Evolutionary conservation across 2,329 filamentous ascomycete species (phyloP).

Genomic region (Cladophialophora exuberans): DNA sequence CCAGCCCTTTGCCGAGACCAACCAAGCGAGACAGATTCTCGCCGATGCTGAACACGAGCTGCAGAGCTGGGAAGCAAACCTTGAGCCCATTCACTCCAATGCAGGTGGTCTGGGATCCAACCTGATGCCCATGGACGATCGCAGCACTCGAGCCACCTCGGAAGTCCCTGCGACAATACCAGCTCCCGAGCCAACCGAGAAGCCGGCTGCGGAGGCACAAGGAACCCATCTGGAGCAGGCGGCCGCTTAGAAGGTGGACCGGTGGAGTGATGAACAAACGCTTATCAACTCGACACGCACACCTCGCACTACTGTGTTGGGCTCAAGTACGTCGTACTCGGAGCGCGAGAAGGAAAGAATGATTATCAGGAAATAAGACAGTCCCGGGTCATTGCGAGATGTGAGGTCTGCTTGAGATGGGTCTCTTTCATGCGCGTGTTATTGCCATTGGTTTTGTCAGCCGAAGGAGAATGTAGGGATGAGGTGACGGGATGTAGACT

Average conservation of each 20-base stretch:
- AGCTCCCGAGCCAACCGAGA: slow-evolving; percentile 7
- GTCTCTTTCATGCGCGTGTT: background rate
- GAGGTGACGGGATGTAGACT: slow-evolving; percentile 1
- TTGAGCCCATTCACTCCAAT: slow-evolving; percentile 58
- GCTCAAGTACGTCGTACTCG: slow-evolving; percentile 1
- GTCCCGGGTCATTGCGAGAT: background rate
- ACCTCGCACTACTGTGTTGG: background rate
- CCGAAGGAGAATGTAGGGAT: background rate
- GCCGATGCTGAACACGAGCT: slow-evolving; percentile 92
- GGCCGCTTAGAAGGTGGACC: slow-evolving; percentile 30
- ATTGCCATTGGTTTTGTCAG: too few species aligned
- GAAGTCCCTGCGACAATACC: slow-evolving; percentile 17
- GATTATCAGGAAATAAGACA: slow-evolving; percentile 6
- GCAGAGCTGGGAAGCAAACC: slow-evolving; percentile 67
- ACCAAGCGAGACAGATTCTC: slow-evolving; percentile 78
- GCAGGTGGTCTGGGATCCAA: slow-evolving; percentile 52
- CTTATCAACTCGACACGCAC: background rate
- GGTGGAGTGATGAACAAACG: slow-evolving; percentile 19
- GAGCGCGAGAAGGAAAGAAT: slow-evolving; percentile 9
- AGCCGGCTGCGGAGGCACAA: slow-evolving; percentile 23
- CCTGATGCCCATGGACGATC: slow-evolving; percentile 39
- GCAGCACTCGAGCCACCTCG: slow-evolving; percentile 25
- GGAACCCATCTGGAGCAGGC: slow-evolving; percentile 31
- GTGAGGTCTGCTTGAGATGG: background rate
- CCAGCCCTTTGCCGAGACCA: slow-evolving; percentile 66